Conservation (phyloP, 1,284 basidiomycete genomes). For the Trichosporon inkin region DNA sequence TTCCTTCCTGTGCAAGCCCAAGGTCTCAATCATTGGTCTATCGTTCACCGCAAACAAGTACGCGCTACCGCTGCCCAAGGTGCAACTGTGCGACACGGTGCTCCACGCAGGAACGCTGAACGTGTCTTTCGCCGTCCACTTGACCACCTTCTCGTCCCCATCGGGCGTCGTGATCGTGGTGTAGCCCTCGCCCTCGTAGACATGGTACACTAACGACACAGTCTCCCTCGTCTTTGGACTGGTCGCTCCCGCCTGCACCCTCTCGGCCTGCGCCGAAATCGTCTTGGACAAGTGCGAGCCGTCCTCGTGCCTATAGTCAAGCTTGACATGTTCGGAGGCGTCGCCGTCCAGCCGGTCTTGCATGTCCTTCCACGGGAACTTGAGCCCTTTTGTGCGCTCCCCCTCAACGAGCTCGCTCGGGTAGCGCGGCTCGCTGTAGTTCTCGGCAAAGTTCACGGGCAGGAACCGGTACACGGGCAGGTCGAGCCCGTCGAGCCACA, state of each 20-base stretch:
- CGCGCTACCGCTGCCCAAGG: no score
- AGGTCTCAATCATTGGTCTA: no score
- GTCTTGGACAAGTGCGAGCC: conserved; percentile 18
- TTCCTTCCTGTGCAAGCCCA: no score
- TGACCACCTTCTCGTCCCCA: conserved; percentile 19
- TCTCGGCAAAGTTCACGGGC: conserved; percentile 27
- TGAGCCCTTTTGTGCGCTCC: no score
- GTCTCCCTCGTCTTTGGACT: conserved; percentile 17
- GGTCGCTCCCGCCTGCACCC: conserved; percentile 18
- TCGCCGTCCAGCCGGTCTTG: conserved; percentile 18
- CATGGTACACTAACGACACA: conserved; percentile 22
- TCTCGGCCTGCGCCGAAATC: conserved; percentile 27
- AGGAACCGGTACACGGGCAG: conserved; percentile 27
- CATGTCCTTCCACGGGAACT: conserved; percentile 27
- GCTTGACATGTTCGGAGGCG: conserved; percentile 15
- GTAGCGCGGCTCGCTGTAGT: conserved; percentile 25
- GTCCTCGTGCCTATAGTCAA: conserved; percentile 21
- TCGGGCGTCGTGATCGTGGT: conserved; percentile 1
- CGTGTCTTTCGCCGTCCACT: conserved; percentile 28
- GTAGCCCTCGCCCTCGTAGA: conserved; percentile 23
- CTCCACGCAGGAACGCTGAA: conserved; percentile 25
- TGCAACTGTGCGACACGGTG: conserved; percentile 14
- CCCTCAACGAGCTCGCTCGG: conserved; percentile 20
- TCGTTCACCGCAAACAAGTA: no score
- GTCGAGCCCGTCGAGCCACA: conserved; percentile 30